Conservation (phyloP, 352 stramenopile genomes). For the Peronospora destructor region DNA sequence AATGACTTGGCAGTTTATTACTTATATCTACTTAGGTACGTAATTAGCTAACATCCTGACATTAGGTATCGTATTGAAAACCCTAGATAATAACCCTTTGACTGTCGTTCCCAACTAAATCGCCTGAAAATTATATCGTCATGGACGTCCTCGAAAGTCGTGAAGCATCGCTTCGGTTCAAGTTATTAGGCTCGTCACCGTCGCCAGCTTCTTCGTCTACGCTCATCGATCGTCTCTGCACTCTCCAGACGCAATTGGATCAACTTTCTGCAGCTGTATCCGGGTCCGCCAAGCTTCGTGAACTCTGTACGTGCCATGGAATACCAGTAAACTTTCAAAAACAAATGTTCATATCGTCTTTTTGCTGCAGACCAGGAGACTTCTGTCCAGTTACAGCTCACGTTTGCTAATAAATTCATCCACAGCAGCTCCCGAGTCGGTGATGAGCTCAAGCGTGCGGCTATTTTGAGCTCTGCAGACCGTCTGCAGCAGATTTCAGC, state of each 20-base stretch:
- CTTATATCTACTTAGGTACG: no score
- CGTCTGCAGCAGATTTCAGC: conserved; percentile 30
- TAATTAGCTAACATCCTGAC: no score
- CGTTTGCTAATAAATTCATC: conserved; percentile 21
- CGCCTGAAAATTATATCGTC: no score
- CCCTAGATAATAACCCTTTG: no score
- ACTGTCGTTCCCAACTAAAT: no score
- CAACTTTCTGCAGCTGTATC: conserved; percentile 28
- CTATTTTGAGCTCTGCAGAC: conserved; percentile 50
- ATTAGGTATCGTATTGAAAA: no score
- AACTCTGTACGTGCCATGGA: conserved; percentile 33
- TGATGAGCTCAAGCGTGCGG: conserved; percentile 53
- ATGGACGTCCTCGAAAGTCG: conserved; percentile 36
- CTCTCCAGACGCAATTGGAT: conserved; percentile 27
- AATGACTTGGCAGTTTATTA: no score
- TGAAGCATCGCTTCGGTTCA: conserved; percentile 33
- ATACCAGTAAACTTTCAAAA: conserved; percentile 1
- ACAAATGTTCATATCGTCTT: neutral
- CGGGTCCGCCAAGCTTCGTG: conserved; percentile 37
- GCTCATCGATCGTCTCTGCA: conserved; percentile 21
- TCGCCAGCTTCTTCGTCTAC: neutral
- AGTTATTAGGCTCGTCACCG: conserved; percentile 26
- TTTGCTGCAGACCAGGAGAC: conserved; percentile 32
- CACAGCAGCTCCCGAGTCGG: conserved; percentile 16
- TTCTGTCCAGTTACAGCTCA: conserved; percentile 30